Conservation (phyloP, 345 rosid species). For the Brassica nigra region DNA sequence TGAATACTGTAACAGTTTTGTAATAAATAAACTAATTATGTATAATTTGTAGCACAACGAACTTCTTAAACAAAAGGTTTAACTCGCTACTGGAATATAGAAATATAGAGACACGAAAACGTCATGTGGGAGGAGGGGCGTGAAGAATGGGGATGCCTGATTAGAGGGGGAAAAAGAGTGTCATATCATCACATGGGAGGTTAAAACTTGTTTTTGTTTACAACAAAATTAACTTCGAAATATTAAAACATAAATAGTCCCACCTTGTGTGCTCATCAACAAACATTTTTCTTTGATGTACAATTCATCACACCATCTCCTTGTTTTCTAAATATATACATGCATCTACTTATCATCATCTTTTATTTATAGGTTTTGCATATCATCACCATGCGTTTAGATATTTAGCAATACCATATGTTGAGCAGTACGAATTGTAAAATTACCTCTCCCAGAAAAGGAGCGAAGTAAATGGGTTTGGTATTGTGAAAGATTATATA, state of each 20-base stretch:
- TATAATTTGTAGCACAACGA: neutral
- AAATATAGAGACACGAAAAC: neutral
- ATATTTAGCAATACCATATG: neutral
- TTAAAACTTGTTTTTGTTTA: conserved; percentile 25
- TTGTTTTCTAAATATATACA: conserved; percentile 32
- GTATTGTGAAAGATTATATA: conserved; percentile 3
- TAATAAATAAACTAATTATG: neutral
- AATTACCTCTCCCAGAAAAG: neutral
- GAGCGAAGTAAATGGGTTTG: neutral
- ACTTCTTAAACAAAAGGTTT: neutral
- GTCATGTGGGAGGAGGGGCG: conserved; percentile 35
- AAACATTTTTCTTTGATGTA: conserved; percentile 38
- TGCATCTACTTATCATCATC: conserved; percentile 22
- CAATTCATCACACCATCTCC: conserved; percentile 39
- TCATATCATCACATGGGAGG: conserved; percentile 45
- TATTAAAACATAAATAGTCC: conserved; percentile 35
- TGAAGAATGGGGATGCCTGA: conserved; percentile 39
- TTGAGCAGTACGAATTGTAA: neutral
- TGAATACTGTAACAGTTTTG: no score
- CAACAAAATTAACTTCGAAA: conserved; percentile 24
- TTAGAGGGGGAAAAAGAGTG: conserved; percentile 32
- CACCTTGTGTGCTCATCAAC: conserved; percentile 38
- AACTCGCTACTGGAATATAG: neutral
- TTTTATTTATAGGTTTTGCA: conserved; percentile 6
- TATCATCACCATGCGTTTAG: neutral